Evolutionary conservation across 805 yeast genomes (phyloP).

Genomic region (Dipodascus albidus): DNA sequence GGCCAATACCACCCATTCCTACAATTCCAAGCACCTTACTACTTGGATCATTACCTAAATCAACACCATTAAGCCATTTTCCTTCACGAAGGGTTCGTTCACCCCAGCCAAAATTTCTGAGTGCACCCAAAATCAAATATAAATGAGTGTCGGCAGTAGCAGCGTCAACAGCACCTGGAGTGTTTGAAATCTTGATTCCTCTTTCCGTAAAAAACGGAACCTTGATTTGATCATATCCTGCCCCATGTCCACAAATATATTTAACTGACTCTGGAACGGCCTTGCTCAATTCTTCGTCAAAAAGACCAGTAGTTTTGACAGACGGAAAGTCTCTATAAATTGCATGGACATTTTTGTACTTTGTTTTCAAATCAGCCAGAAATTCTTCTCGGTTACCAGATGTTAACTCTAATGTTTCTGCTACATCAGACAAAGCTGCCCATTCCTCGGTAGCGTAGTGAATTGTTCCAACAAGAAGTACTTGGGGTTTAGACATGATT

Average conservation of each 20-base stretch:
- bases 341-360: slow-evolving; percentile 27
- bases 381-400: slow-evolving; percentile 31
- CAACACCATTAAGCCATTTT: slow-evolving; percentile 34
- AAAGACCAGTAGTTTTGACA: slow-evolving; percentile 29
- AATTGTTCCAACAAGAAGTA: slow-evolving; percentile 54
- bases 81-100: slow-evolving; percentile 34
- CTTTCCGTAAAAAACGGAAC: slow-evolving; percentile 30
- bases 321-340: slow-evolving; percentile 35
- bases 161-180: slow-evolving; percentile 40
- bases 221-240: slow-evolving; percentile 47
- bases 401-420: slow-evolving; percentile 36
- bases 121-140: slow-evolving; percentile 38
- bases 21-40: slow-evolving; percentile 43
- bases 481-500: slow-evolving; percentile 34
- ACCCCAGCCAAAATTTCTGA: slow-evolving; percentile 37
- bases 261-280: slow-evolving; percentile 30
- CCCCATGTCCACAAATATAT: slow-evolving; percentile 39
- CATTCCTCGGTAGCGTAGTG: slow-evolving; percentile 55
- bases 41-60: slow-evolving; percentile 38
- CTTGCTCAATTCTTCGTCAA: slow-evolving; percentile 34
- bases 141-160: slow-evolving; percentile 50
- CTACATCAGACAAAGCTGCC: slow-evolving; percentile 38
- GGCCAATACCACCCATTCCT: slow-evolving; percentile 57
- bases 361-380: slow-evolving; percentile 25
- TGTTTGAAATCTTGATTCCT: slow-evolving; percentile 40